A percentile compares a stretch with the other conserved stretches of the same genome.
Evolutionary conservation across 106 monocot genomes (phyloP).

Genomic region (Phalaenopsis equestris): DNA sequence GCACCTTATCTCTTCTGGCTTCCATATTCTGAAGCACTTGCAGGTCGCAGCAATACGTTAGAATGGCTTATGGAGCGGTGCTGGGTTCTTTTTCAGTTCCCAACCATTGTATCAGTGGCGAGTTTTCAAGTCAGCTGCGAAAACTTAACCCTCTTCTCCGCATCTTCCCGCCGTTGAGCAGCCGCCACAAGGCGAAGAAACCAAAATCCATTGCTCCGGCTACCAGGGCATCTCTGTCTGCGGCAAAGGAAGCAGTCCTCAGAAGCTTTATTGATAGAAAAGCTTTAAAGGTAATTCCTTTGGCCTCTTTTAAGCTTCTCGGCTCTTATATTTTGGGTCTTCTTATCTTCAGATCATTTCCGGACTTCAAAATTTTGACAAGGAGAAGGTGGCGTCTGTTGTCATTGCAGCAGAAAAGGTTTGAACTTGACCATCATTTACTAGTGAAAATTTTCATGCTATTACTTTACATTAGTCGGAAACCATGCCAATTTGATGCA

Average conservation of each 20-base stretch:
- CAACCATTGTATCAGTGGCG: not conserved
- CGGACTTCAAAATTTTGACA: conserved; percentile 81
- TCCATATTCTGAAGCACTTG: not conserved
- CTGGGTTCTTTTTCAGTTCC: not conserved
- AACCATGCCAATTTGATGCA: too few relatives aligned
- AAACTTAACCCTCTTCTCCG: not conserved
- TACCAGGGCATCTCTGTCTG: not conserved
- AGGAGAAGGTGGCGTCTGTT: conserved; percentile 62
- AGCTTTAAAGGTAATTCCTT: not conserved
- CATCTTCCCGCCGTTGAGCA: not conserved
- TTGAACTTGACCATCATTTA: too few relatives aligned
- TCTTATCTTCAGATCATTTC: conserved; percentile 60
- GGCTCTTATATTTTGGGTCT: not conserved
- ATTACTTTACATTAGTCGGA: too few relatives aligned
- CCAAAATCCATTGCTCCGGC: not conserved
- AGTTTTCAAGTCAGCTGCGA: not conserved
- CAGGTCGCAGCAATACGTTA: not conserved
- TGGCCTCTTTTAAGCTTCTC: not conserved
- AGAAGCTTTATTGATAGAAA: not conserved
- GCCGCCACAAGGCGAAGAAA: not conserved
- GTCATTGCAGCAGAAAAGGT: conserved; percentile 93
- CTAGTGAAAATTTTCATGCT: too few relatives aligned
- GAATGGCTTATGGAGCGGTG: not conserved
- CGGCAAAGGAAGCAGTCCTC: not conserved
- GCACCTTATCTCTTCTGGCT: too few relatives aligned